These are phyloP conservation scores for Ceratocystiopsis sp. DNA, from an alignment of 2,329 filamentous ascomycete genomes.

Conservation along the genomic window DNA sequence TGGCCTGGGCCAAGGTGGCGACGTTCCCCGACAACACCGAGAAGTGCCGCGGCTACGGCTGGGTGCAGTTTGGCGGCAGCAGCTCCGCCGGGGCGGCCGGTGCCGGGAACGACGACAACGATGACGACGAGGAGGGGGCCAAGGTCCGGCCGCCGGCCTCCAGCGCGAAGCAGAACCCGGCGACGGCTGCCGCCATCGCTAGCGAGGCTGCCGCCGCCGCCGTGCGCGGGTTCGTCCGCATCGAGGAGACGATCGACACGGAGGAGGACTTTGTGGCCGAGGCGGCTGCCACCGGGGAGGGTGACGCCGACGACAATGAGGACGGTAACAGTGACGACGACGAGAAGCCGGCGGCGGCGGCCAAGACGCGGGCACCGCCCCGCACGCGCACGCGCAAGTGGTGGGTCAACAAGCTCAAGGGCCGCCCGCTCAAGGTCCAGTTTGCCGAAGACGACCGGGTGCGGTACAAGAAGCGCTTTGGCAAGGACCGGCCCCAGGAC, in stretches of 20 bases:
- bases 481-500: slow-evolving; percentile 47
- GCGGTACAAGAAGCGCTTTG: slow-evolving; percentile 86
- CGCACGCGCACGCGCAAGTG: slow-evolving; percentile 46
- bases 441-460: slow-evolving; percentile 82
- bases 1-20: slow-evolving; percentile 72
- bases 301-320: slow-evolving; percentile 15
- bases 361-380: not conserved
- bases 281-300: slow-evolving; percentile 23
- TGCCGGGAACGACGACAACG: no score
- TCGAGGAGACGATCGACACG: slow-evolving; percentile 47
- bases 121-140: no score
- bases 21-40: slow-evolving; percentile 83
- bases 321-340: slow-evolving; percentile 14
- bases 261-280: slow-evolving; percentile 41
- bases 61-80: slow-evolving; percentile 62
- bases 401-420: slow-evolving; percentile 73
- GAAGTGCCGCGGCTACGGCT: slow-evolving; percentile 95
- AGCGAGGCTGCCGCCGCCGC: slow-evolving; percentile 47
- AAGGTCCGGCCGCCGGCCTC: not conserved
- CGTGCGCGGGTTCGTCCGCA: slow-evolving; percentile 64
- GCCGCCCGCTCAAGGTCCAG: slow-evolving; percentile 71
- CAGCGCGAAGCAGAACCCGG: slow-evolving; percentile 1
- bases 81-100: not conserved
- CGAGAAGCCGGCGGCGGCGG: slow-evolving; percentile 1
- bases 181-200: not conserved